Conservation (phyloP, 495 filamentous ascomycete genomes). For the Acidiella bohemica region DNA sequence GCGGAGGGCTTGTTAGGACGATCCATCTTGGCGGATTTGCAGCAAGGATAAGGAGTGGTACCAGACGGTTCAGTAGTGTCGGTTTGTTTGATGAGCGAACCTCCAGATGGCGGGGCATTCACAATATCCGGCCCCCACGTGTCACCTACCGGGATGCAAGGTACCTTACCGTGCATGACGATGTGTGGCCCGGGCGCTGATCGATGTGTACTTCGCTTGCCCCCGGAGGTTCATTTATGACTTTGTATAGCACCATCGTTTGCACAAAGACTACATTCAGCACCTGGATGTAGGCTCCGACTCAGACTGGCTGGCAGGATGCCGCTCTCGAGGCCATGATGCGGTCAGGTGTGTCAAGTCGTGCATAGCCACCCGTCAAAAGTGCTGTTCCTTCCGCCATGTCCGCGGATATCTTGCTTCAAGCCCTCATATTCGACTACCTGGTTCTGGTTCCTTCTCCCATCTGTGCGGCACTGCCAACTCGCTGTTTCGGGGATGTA, state of each 20-base stretch:
- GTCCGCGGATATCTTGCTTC: no score
- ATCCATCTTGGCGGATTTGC: conserved; percentile 39
- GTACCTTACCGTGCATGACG: no score
- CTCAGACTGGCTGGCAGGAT: not conserved
- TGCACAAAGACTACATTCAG: no score
- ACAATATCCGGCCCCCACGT: not conserved
- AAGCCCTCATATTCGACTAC: no score
- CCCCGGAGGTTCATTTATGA: not conserved
- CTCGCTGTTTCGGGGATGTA: not conserved
- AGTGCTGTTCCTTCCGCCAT: no score
- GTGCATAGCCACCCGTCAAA: no score
- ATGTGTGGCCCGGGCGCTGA: no score
- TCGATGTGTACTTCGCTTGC: no score
- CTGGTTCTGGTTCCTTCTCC: not conserved
- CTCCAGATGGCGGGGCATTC: not conserved
- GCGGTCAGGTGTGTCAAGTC: no score
- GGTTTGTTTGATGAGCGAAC: conserved; percentile 5
- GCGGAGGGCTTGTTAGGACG: conserved; percentile 69
- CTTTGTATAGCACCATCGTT: no score
- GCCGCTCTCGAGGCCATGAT: not conserved
- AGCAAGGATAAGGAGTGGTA: not conserved
- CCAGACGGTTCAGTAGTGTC: conserved; percentile 2
- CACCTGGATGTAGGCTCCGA: not conserved
- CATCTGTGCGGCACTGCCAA: not conserved
- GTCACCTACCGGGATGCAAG: no score